Evolutionary conservation across 352 stramenopile species (phyloP).

Genomic region (Globisporangium camurandrum): DNA sequence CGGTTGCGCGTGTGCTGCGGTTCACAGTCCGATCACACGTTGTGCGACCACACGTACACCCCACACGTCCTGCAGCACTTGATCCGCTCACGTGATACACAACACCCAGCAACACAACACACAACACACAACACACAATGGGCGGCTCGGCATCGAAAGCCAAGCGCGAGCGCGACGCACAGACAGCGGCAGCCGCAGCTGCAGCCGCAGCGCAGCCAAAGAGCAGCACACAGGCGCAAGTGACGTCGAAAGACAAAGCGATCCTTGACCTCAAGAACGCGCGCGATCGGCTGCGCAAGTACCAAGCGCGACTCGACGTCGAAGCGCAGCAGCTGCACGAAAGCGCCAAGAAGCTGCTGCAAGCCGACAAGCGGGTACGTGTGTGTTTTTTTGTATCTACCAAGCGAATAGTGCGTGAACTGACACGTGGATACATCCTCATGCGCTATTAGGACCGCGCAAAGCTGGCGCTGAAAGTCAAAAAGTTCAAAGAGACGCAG

Average conservation of each 20-base stretch:
- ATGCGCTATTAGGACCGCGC: conserved; percentile 51
- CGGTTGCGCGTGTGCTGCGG: too few species aligned
- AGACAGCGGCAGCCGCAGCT: background rate
- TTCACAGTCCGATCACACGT: too few species aligned
- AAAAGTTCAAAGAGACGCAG: conserved; percentile 88
- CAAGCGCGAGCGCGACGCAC: conserved; percentile 20
- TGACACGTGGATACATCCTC: background rate
- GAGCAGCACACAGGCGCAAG: conserved; percentile 34
- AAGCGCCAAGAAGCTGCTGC: conserved; percentile 69
- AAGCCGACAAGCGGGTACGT: conserved; percentile 53
- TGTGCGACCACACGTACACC: background rate
- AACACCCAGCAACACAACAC: conserved; percentile 1
- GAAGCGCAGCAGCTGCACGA: conserved; percentile 74
- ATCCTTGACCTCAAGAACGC: conserved; percentile 87
- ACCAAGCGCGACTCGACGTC: conserved; percentile 72
- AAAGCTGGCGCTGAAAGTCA: conserved; percentile 82
- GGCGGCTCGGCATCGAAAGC: conserved; percentile 41
- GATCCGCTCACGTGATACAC: too few species aligned
- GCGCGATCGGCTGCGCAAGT: conserved; percentile 80
- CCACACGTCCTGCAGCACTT: too few species aligned
- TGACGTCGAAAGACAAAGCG: conserved; percentile 86
- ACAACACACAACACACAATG: background rate
- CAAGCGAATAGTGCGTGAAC: conserved; percentile 2
- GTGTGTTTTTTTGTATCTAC: background rate
- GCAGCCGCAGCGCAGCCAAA: conserved; percentile 5